These are phyloP conservation scores for Cochlearia excelsa DNA, from an alignment of 345 rosid species.

Conservation along the genomic window DNA sequence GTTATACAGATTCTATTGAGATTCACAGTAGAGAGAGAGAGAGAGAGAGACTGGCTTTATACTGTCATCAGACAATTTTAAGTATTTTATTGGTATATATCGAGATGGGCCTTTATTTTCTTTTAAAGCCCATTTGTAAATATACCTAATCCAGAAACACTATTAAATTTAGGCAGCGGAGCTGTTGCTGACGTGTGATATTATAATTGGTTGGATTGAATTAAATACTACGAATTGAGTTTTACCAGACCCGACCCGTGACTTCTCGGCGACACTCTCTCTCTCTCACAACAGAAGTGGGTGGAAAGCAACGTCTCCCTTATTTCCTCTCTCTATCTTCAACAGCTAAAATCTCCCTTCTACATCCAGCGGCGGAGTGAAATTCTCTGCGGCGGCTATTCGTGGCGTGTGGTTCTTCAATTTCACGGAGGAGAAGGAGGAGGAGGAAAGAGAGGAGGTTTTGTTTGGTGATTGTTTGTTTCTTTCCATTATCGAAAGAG, in stretches of 20 bases:
- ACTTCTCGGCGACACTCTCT: slow-evolving; percentile 31
- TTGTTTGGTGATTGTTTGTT: slow-evolving; percentile 24
- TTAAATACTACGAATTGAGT: slow-evolving; percentile 10
- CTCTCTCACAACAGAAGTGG: slow-evolving; percentile 37
- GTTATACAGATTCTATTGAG: slow-evolving; percentile 3
- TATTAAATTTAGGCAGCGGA: too few relatives aligned
- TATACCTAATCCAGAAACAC: too few relatives aligned
- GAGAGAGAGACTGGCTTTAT: not conserved
- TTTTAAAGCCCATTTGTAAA: too few relatives aligned
- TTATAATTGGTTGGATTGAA: slow-evolving; percentile 15
- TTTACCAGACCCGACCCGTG: slow-evolving; percentile 37
- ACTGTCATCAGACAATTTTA: too few relatives aligned
- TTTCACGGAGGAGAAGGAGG: not conserved
- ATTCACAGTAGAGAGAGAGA: not conserved
- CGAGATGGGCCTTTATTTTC: too few relatives aligned
- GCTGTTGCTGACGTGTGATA: slow-evolving; percentile 38
- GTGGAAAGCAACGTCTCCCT: slow-evolving; percentile 51
- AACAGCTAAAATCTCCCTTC: too few relatives aligned
- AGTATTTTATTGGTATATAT: too few relatives aligned
- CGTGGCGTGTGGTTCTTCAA: not conserved
- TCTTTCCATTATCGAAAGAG: slow-evolving; percentile 12
- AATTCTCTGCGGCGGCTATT: not conserved
- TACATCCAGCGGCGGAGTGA: not conserved
- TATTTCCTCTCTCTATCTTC: slow-evolving; percentile 31
- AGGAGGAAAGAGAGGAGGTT: too few relatives aligned